A percentile compares a stretch with the other conserved stretches of the same genome.
These are phyloP conservation scores for Teunomyces lycoperdinae DNA, from an alignment of 805 yeast genomes.

Conservation along the genomic window DNA sequence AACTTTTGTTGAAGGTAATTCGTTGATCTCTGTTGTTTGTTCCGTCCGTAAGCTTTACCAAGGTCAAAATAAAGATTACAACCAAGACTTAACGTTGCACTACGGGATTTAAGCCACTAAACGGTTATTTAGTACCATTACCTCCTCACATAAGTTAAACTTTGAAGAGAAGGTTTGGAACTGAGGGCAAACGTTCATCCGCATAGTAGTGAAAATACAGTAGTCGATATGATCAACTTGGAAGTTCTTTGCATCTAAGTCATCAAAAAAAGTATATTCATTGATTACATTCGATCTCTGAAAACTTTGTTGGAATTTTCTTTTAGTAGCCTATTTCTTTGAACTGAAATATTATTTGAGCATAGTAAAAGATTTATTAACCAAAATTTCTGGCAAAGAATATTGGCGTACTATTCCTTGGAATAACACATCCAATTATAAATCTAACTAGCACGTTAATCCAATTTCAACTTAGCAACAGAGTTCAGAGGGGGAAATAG, in stretches of 20 bases:
- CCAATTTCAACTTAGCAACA: slow-evolving; percentile 31
- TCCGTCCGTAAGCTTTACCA: slow-evolving; percentile 13
- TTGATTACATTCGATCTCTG: slow-evolving; percentile 28
- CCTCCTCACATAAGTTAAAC: slow-evolving; percentile 66
- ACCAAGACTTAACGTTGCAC: slow-evolving; percentile 34
- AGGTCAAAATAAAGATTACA: slow-evolving; percentile 25
- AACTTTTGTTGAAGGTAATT: slow-evolving; percentile 34
- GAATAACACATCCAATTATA: slow-evolving; percentile 36
- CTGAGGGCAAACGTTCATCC: slow-evolving; percentile 29
- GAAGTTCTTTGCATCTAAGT: slow-evolving; percentile 21
- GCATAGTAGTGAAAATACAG: slow-evolving; percentile 18
- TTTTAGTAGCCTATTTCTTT: slow-evolving; percentile 63
- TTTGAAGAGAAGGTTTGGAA: slow-evolving; percentile 42
- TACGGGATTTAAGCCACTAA: slow-evolving; percentile 31
- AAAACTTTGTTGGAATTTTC: slow-evolving; percentile 64
- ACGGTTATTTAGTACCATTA: slow-evolving; percentile 36
- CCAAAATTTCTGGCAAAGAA: slow-evolving; percentile 58
- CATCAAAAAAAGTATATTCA: slow-evolving; percentile 15
- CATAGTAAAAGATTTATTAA: slow-evolving; percentile 55
- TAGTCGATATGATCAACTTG: slow-evolving; percentile 16
- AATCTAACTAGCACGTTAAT: slow-evolving; percentile 36
- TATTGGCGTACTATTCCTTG: slow-evolving; percentile 35
- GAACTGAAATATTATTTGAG: slow-evolving; percentile 52
- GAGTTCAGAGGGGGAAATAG: slow-evolving; percentile 28
- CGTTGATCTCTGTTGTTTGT: slow-evolving; percentile 14